Evolutionary conservation across 208 protist species (phyloP), one percentile per base, ranked within the genome.

Genomic region (Leishmania aethiopica): DNA sequence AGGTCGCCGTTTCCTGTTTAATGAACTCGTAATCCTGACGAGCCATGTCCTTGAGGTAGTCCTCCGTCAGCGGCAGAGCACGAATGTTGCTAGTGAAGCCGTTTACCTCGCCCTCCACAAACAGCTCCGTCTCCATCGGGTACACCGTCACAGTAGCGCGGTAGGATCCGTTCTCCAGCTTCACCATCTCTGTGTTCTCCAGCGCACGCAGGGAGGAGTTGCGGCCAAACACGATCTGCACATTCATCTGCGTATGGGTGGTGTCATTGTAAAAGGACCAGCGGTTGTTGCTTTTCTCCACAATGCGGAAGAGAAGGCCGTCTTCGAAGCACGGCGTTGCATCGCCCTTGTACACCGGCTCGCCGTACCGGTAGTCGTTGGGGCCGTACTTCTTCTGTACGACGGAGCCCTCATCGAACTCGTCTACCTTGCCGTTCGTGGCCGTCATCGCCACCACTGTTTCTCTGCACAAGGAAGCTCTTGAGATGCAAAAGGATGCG

Each of bases 231-330:
- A 76, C 88, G 64, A 95, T 92, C 84, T 93, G 78, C 67, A 97
- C 90, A 25, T 79, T 89, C 91, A 97, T 97, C 82, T 96, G 79
- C 28, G 75, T 93, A 79, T 93, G 89, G 45, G 77, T 70, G 2
- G 91, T 92, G 84, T 95, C 92, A 75, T 97, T 97, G 88, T 97
- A 97, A 64, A 97, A 97, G 49, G 90, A 94, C 91, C 94, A 97
- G 73, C 89, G 89, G 40, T 89, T 89, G 60, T 86, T 93, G 66
- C 75, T 81, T 55, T 84, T 85, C 72, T 95, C 85, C 5, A 93
- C 78, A 75, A 96, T 92, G 60, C 91, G 91, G 84, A 89, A 96
- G n/a, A 97, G 85, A 59, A 95, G 84, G 10, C 93, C 91, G 28
- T 89, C 80, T 32, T 92, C 89, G 79, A 95, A 97, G 89, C 87